A percentile compares a stretch with the other conserved stretches of the same genome.
phyloP scores from a whole-genome alignment of 78 protist species.

The Bodo saltans region DNA sequence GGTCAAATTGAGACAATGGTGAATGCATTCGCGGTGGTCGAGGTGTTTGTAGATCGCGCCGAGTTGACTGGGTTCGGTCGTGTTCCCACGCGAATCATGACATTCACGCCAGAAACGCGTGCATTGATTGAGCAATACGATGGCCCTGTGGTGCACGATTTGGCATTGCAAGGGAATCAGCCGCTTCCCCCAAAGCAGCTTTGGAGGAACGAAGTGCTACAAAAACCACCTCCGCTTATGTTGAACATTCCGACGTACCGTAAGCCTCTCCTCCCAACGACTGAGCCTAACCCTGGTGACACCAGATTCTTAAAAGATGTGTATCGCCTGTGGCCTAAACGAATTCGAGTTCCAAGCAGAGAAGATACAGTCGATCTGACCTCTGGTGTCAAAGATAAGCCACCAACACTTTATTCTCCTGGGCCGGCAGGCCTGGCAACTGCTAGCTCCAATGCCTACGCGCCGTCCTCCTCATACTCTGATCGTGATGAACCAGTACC shows the following conservation, averaged over 20 bases:
- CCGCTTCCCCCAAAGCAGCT: background rate
- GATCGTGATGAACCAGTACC: too few relatives aligned
- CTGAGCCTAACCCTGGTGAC: background rate
- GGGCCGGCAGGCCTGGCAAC: too few relatives aligned
- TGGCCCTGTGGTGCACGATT: background rate
- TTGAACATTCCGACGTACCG: background rate
- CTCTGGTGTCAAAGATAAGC: too few relatives aligned
- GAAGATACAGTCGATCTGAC: too few relatives aligned
- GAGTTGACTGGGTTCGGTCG: constrained; percentile 25
- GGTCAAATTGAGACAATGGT: background rate
- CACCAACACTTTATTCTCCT: too few relatives aligned
- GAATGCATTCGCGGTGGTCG: constrained; percentile 18
- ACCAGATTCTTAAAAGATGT: background rate
- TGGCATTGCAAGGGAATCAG: background rate
- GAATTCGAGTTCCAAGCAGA: too few relatives aligned
- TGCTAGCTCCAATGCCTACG: too few relatives aligned
- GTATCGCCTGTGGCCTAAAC: too few relatives aligned
- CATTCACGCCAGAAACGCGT: background rate
- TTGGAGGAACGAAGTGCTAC: background rate
- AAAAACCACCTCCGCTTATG: background rate
- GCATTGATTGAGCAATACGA: background rate
- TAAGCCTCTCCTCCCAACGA: background rate
- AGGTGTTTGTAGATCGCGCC: background rate
- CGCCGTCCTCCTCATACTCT: too few relatives aligned
- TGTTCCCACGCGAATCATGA: background rate